phyloP scores from a whole-genome alignment of 1,284 basidiomycete species.

The Pseudozyma hubeiensis region DNA sequence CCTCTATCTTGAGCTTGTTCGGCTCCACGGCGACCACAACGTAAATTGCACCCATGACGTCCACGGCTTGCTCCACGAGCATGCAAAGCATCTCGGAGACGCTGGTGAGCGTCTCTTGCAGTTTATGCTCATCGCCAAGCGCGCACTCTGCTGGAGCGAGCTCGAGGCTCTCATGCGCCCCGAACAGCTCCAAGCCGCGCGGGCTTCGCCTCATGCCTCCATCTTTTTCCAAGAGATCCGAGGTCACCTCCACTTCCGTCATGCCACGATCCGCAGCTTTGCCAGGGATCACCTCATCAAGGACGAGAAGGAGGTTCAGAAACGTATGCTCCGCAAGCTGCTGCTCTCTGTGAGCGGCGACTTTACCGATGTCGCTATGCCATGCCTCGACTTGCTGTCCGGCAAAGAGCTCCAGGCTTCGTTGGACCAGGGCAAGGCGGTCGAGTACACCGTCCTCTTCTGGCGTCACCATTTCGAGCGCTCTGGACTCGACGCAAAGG shows the following conservation, averaged over 20 bases:
- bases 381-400: conserved; percentile 16
- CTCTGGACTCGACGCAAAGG: conserved; percentile 5
- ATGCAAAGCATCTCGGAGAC: conserved; percentile 2
- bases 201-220: neutral
- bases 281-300: conserved; percentile 2
- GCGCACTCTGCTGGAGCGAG: conserved; percentile 5
- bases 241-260: conserved; percentile 6
- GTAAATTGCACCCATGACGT: neutral
- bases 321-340: conserved; percentile 36
- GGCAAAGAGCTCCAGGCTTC: conserved; percentile 35
- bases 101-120: conserved; percentile 8
- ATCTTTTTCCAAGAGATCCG: conserved; percentile 6
- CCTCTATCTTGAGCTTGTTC: conserved; percentile 49
- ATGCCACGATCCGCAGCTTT: conserved; percentile 9
- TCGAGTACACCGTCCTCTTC: conserved; percentile 12
- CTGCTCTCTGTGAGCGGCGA: conserved; percentile 48
- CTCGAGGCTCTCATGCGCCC: conserved; percentile 7
- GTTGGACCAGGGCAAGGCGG: conserved; percentile 14
- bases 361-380: conserved; percentile 31
- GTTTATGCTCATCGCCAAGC: conserved; percentile 3
- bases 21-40: conserved; percentile 7
- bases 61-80: neutral
- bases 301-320: conserved; percentile 3
- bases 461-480: conserved; percentile 12
- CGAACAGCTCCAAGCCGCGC: conserved; percentile 1